Evolutionary conservation across 495 filamentous ascomycete species (phyloP), one percentile per base, ranked within the genome.

Genomic region (Penicillium bialowiezense): DNA sequence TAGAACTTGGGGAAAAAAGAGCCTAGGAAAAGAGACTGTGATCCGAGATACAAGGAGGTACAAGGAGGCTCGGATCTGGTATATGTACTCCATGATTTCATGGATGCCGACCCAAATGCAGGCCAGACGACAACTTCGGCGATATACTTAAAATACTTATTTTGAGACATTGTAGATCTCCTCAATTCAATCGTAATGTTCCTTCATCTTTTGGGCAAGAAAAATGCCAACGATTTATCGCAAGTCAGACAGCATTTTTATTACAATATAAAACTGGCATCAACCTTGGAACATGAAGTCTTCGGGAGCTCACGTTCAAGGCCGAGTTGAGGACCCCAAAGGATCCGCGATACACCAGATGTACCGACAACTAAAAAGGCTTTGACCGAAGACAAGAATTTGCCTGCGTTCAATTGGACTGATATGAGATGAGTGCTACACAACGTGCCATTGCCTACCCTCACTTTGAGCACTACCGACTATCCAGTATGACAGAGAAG

Each of bases 321-420:
- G 28, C 34, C 26, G 34, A 15, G 26, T 24, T 10, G 34, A 44
- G 7, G 15, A 13, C 10, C 4, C 0, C 9, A 18, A 2, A 23
- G 13, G 7, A 14, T 21, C 12, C 17, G 17, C 12, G 7, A 15
- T 32, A 4, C 12, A 32, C 12, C 7, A 5, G 29, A n/a, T n/a
- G n/a, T n/a, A n/a, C n/a, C n/a, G n/a, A n/a, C n/a, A n/a, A n/a
- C n/a, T n/a, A n/a, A n/a, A n/a, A n/a, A n/a, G n/a, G n/a, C n/a
- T n/a, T n/a, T n/a, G n/a, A n/a, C n/a, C 12, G 29, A 32, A 32
- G 10, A 32, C 7, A 12, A 13, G 5, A 9, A 32, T 32, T 32
- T 8, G 12, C 10, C 29, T 13, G 23, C 8, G 8, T 62, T 24
- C 53, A 62, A 62, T 44, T 42, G 44, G 46, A 57, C 58, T 23